Conservation (phyloP, 2,329 filamentous ascomycete genomes). For the Xylaria sp. region DNA sequence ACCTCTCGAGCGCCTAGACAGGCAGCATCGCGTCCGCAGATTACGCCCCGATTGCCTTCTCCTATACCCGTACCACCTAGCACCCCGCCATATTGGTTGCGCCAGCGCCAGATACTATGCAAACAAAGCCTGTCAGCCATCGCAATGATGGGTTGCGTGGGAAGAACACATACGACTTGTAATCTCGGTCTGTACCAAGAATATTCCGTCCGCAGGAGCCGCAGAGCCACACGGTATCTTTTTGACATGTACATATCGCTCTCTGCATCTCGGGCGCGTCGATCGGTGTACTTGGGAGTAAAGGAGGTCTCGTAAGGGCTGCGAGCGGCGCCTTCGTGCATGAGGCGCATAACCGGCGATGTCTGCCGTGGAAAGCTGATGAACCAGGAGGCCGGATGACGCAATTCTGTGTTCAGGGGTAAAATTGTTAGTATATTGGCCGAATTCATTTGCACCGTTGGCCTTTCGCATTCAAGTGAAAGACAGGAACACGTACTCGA, state of each 20-base stretch:
- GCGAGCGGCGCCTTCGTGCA: constrained; percentile 69
- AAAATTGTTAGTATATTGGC: constrained; percentile 1
- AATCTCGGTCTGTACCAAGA: constrained; percentile 53
- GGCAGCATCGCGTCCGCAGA: constrained; percentile 70
- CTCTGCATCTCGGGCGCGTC: constrained; percentile 52
- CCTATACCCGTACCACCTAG: constrained; percentile 81
- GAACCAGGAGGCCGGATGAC: constrained; percentile 73
- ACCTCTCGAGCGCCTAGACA: constrained; percentile 74
- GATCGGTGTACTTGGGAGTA: constrained; percentile 44
- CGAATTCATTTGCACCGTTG: no score
- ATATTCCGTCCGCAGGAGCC: constrained; percentile 74
- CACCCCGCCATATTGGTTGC: constrained; percentile 75
- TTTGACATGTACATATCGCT: constrained; percentile 48
- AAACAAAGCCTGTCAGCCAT: constrained; percentile 7
- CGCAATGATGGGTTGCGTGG: background rate
- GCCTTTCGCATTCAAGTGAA: background rate
- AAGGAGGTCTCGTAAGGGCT: constrained; percentile 42
- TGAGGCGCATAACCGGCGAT: constrained; percentile 72
- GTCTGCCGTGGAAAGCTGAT: constrained; percentile 62
- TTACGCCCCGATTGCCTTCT: constrained; percentile 80
- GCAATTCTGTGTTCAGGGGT: constrained; percentile 64
- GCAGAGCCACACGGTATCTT: constrained; percentile 73
- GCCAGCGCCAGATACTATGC: constrained; percentile 77
- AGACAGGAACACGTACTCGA: constrained; percentile 54
- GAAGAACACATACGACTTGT: constrained; percentile 44